A percentile compares a stretch with the other conserved stretches of the same genome.
Conservation (phyloP, 2,329 filamentous ascomycete genomes). For the Passalora sequoiae region DNA sequence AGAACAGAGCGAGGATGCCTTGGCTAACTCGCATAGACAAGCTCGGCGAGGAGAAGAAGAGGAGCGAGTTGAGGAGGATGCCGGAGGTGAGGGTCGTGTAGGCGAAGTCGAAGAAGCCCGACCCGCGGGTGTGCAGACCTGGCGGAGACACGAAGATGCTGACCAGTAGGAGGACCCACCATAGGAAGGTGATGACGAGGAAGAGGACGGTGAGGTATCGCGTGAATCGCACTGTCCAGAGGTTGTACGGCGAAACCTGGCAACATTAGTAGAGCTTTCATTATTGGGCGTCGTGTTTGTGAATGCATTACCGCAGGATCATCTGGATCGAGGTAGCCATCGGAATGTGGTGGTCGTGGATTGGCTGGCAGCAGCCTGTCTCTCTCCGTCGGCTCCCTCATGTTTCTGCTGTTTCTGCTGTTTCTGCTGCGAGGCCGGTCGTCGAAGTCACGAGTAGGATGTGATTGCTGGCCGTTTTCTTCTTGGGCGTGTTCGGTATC, state of each 20-base stretch:
- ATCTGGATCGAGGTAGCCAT: slow-evolving; percentile 68
- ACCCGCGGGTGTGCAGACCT: slow-evolving; percentile 76
- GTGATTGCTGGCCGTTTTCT: slow-evolving; percentile 30
- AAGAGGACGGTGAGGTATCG: slow-evolving; percentile 74
- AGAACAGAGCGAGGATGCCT: slow-evolving; percentile 59
- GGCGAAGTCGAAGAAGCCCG: slow-evolving; percentile 85
- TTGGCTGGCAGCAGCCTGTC: slow-evolving; percentile 60
- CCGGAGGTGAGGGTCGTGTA: slow-evolving; percentile 74
- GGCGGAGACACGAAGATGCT: slow-evolving; percentile 88
- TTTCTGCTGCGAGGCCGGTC: slow-evolving; percentile 17
- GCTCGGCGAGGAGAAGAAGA: slow-evolving; percentile 86
- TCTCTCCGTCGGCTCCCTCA: slow-evolving; percentile 52
- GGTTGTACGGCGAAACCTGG: slow-evolving; percentile 79
- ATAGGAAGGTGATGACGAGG: slow-evolving; percentile 70
- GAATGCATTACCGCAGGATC: slow-evolving; percentile 76
- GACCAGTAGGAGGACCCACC: slow-evolving; percentile 88
- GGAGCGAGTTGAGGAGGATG: slow-evolving; percentile 67
- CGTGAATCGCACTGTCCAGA: slow-evolving; percentile 80
- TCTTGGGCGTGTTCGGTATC: slow-evolving; percentile 30
- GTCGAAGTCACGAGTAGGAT: slow-evolving; percentile 17
- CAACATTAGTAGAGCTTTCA: slow-evolving; percentile 20
- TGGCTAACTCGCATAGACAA: slow-evolving; percentile 70
- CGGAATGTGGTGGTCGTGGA: slow-evolving; percentile 55
- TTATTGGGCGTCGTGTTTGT: too few species aligned
- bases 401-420: slow-evolving; percentile 10